Base-by-base conservation (phyloP, 2,329 filamentous ascomycete genomes). In the Diplodia mutila region DNA sequence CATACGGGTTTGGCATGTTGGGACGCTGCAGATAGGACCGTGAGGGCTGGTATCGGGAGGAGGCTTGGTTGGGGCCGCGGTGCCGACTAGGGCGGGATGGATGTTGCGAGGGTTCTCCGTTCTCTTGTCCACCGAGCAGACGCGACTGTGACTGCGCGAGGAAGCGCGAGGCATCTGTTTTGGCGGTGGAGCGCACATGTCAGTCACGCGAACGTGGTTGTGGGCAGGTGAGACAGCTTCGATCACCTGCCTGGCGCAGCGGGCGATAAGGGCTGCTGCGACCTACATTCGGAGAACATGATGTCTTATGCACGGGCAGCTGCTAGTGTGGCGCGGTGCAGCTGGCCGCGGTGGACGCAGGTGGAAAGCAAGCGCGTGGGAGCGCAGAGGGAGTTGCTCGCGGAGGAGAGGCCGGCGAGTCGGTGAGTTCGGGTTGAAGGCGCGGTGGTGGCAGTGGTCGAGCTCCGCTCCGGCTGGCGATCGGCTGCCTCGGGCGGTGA, bases 111-210 rank as follows among this genome's bases (percentile, higher is more conserved):
- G 49, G 23, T 11, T 67, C 66, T 16, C 48, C 59, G 66, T 54
- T 67, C 34, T 67, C 57, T 72, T 81, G 86, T 80, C 77, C 90
- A 87, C 81, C 93, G 72, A 91, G 92, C 75, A 98, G 85, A 70
- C 93, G 90, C 69, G 94, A 97, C 84, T 97, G 94, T 72, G 94
- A 97, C 87, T 98, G 95, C 69, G 94, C 92, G 74, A 99, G 89
- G 79, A 99, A 99, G 73, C 90, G 91, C 72, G 94, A 98, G 75
- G 95, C 95, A 90, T 98, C 95, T 97, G 76, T 65, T 65, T 57
- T 59, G 71, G 70, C 42, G 59, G 42, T 39, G 39, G 70, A 70
- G 72, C 71, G 68, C 39, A 72, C 69, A 73, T 68, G 79, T 82
- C 71, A 80, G 78, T 82, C 80, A 82, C 80, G 78, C 79, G 79